Evolutionary conservation across 148 eudicot species (phyloP).

Genomic region (Chenopodium suecicum): DNA sequence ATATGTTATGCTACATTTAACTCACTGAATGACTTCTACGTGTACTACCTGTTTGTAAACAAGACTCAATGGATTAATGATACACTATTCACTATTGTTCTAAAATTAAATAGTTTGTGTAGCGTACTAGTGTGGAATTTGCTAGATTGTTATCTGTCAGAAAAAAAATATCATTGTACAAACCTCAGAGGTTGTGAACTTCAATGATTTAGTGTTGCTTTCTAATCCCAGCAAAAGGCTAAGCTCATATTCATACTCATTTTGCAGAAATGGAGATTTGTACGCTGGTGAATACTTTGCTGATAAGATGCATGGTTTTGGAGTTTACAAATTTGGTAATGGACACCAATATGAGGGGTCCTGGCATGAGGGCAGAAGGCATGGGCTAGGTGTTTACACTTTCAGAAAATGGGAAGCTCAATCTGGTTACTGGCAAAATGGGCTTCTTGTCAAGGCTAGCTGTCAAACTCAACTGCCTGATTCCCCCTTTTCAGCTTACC

Average conservation of each 20-base stretch:
- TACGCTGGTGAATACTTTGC: constrained; percentile 46
- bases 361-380: constrained; percentile 43
- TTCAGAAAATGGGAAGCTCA: constrained; percentile 33
- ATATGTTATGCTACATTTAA: background rate
- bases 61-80: background rate
- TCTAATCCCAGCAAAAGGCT: background rate
- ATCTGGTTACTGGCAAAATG: constrained; percentile 42
- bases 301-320: constrained; percentile 45
- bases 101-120: background rate
- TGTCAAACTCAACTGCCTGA: constrained; percentile 12
- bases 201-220: background rate
- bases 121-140: background rate
- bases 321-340: constrained; percentile 38
- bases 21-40: background rate
- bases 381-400: constrained; percentile 38
- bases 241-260: background rate
- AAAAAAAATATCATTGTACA: background rate
- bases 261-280: constrained; percentile 39
- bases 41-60: background rate
- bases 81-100: background rate
- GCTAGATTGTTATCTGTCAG: background rate
- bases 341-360: constrained; percentile 46
- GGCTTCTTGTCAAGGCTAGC: constrained; percentile 22
- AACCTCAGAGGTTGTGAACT: background rate
- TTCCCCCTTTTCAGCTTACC: constrained; percentile 5